Evolutionary conservation across 2,329 filamentous ascomycete genomes (phyloP).

Genomic region (Cercospora brassicicola): DNA sequence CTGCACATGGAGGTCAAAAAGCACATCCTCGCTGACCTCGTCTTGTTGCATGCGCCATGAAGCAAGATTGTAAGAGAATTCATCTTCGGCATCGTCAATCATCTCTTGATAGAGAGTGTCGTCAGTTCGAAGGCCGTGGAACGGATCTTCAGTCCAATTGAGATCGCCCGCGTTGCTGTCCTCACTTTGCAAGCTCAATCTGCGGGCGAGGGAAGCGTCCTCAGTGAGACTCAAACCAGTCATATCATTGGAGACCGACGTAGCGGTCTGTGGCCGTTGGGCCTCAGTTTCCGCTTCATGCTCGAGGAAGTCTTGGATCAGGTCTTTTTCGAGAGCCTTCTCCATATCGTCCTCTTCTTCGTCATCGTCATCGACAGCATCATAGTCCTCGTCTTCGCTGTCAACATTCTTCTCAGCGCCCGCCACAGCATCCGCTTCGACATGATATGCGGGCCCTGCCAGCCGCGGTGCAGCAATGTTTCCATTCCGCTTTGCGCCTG

Average conservation of each 20-base stretch:
- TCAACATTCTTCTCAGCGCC: slow-evolving; percentile 22
- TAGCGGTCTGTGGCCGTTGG: slow-evolving; percentile 23
- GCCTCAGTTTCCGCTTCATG: slow-evolving; percentile 3
- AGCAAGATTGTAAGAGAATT: slow-evolving; percentile 25
- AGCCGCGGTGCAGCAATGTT: slow-evolving; percentile 27
- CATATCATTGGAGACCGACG: slow-evolving; percentile 30
- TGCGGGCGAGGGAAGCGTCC: slow-evolving; percentile 27
- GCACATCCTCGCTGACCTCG: slow-evolving; percentile 18
- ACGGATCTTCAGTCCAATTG: slow-evolving; percentile 36
- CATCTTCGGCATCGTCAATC: slow-evolving; percentile 33
- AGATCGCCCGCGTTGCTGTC: slow-evolving; percentile 24
- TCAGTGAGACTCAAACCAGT: slow-evolving; percentile 20
- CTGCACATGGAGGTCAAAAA: slow-evolving; percentile 24
- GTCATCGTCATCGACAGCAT: slow-evolving; percentile 36
- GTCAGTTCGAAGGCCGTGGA: slow-evolving; percentile 29
- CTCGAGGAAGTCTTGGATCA: slow-evolving; percentile 35
- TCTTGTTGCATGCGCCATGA: slow-evolving; percentile 30
- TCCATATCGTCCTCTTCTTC: slow-evolving; percentile 32
- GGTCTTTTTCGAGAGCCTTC: slow-evolving; percentile 32
- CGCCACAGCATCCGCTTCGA: slow-evolving; percentile 23
- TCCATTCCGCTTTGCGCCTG: slow-evolving; percentile 27
- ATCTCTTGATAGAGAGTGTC: slow-evolving; percentile 32
- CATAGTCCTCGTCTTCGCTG: slow-evolving; percentile 36
- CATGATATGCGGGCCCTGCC: slow-evolving; percentile 31
- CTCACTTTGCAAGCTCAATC: slow-evolving; percentile 31